A percentile compares a stretch with the other conserved stretches of the same genome.
Evolutionary conservation across 2,329 filamentous ascomycete species (phyloP).

Genomic region (Hyphodiscus sp.): DNA sequence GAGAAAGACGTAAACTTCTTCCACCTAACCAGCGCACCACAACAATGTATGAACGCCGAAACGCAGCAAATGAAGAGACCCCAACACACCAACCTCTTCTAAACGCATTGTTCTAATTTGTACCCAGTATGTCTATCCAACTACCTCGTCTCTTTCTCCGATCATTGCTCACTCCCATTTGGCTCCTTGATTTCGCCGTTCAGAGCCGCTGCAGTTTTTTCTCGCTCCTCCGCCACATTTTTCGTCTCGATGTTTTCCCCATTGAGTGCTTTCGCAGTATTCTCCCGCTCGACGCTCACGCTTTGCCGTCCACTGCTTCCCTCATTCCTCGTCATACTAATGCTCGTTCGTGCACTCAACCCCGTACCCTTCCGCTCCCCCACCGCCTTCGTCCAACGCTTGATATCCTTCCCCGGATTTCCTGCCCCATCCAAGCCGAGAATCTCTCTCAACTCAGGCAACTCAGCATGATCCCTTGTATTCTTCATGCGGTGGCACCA

Average conservation of each 20-base stretch:
- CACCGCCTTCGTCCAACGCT: conserved; percentile 42
- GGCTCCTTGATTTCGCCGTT: background rate
- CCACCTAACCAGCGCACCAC: background rate
- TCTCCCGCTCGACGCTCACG: background rate
- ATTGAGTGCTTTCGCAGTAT: background rate
- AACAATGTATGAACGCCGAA: background rate
- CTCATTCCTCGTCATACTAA: conserved; percentile 4
- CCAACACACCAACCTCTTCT: background rate
- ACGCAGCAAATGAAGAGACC: background rate
- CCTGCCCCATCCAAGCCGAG: conserved; percentile 48
- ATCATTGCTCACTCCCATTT: background rate
- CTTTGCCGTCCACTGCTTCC: background rate
- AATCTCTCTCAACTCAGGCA: conserved; percentile 57
- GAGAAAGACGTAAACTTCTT: background rate
- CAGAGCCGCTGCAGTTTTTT: too few species aligned
- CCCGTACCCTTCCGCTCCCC: conserved; percentile 47
- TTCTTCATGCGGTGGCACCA: conserved; percentile 82
- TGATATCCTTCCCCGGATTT: conserved; percentile 33
- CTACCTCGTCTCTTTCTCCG: background rate
- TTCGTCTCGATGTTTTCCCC: background rate
- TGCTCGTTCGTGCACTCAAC: conserved; percentile 27
- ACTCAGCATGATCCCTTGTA: conserved; percentile 70
- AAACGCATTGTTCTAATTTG: background rate
- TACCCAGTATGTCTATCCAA: background rate
- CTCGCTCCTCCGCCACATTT: background rate